Evolutionary conservation across 805 yeast genomes (phyloP), one percentile per base, ranked within the genome.

Genomic region (Monosporozyma unispora): DNA sequence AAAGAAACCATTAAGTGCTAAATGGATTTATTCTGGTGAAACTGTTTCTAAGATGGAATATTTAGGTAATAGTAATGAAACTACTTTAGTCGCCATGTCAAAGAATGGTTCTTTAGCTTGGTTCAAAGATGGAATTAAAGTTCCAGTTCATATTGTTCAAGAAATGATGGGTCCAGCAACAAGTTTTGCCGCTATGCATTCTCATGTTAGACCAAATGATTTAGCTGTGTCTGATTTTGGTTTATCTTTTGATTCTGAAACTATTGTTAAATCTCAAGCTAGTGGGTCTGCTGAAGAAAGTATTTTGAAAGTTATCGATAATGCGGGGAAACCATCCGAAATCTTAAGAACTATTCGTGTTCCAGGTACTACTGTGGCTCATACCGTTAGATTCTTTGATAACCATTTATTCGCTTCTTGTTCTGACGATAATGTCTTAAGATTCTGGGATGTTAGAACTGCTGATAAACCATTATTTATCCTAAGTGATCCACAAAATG

Each of bases 61-160:
- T 33, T 45, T 62, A 41, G 61, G 61, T 35, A 54, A 53, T 23
- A 82, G 79, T 49, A 62, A 54, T 25, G 63, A 57, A 16, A 72
- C 74, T 35, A 68, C 68, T 14, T 50, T 57, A 8, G 52, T 64
- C 43, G 64, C 59, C n/a, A 61, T 64, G 66, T 56, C 67, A 2
- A 47, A 59, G 10, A 63, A 54, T 48, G 69, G 67, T 14, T 63
- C 69, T 12, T 47, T 64, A 23, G 69, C 67, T 18, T 64, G 69
- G 69, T 63, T 63, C 46, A 54, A 55, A 19, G 64, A 61, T 19
- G 64, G 58, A 8, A 53, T 57, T 47, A 60, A 59, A 48, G 64
- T 57, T 4, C 69, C 69, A 2, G 59, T 62, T 12, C 64, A 60
- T 46, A 59, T 63, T 22, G 59, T 63, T 52, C 64, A 59, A 48